phyloP scores from a whole-genome alignment of 2,329 filamentous ascomycete species.

The Colletotrichum ledebouriae region DNA sequence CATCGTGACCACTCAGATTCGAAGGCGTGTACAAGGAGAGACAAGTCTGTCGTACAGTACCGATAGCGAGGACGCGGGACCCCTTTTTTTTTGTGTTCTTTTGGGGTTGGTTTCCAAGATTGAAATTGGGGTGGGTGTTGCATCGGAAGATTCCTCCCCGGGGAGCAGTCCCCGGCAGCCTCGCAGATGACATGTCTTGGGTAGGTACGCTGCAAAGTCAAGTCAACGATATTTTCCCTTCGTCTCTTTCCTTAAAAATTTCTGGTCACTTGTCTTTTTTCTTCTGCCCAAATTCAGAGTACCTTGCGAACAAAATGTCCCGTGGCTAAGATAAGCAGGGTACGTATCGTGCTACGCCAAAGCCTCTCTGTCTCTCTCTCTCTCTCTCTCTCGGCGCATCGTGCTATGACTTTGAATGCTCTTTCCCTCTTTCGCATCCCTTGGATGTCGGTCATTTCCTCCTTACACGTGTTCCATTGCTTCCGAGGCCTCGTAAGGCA shows the following conservation, averaged over 20 bases:
- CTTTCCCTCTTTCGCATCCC: constrained; percentile 18
- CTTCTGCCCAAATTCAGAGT: constrained; percentile 11
- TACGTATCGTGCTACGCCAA: constrained; percentile 4
- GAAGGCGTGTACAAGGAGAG: constrained; percentile 14
- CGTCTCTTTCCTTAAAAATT: not conserved
- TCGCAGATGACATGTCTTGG: no score
- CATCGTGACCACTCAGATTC: not conserved
- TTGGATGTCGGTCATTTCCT: constrained; percentile 25
- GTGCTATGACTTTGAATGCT: constrained; percentile 2
- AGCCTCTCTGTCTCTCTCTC: not conserved
- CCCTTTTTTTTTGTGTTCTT: not conserved
- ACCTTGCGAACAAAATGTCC: constrained; percentile 18
- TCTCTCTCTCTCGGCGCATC: constrained; percentile 5
- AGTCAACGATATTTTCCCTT: constrained; percentile 1
- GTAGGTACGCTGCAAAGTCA: not conserved
- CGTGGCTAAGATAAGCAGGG: constrained; percentile 1
- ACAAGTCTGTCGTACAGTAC: constrained; percentile 6
- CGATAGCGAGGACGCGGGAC: constrained; percentile 2
- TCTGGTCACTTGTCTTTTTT: not conserved
- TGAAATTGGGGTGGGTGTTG: not conserved
- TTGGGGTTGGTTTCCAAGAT: constrained; percentile 7
- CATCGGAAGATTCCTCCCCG: not conserved
- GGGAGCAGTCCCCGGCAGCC: not conserved
- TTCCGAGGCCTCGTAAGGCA: constrained; percentile 24
- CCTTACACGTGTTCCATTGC: constrained; percentile 16